phyloP scores from a whole-genome alignment of 179 eudicot genomes.

The Gypsophila paniculata region DNA sequence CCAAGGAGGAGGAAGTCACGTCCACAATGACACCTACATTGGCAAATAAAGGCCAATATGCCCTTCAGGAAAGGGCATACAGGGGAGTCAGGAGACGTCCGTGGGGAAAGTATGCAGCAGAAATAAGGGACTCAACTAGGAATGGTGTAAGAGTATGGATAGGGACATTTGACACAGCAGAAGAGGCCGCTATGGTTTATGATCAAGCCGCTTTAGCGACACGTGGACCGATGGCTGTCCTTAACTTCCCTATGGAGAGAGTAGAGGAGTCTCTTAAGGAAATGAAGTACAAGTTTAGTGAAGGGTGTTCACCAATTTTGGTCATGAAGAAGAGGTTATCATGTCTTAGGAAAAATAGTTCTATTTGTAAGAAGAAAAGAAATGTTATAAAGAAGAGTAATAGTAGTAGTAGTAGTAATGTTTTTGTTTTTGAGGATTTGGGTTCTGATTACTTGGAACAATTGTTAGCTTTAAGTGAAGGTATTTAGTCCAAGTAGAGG shows the following conservation, averaged over 20 bases:
- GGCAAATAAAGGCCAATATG: neutral
- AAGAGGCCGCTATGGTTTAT: conserved; percentile 65
- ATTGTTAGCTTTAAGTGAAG: conserved; percentile 41
- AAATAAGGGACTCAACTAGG: conserved; percentile 59
- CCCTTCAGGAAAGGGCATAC: conserved; percentile 24
- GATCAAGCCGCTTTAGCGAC: conserved; percentile 70
- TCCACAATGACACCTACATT: conserved; percentile 4
- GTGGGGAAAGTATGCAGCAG: conserved; percentile 68
- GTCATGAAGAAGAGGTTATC: conserved; percentile 53
- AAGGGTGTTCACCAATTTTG: conserved; percentile 51
- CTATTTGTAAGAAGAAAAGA: conserved; percentile 21
- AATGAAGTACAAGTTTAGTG: conserved; percentile 35
- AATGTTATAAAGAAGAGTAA: conserved; percentile 15
- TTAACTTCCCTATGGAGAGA: conserved; percentile 54
- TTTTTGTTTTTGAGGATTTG: conserved; percentile 59
- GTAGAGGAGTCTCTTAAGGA: conserved; percentile 50
- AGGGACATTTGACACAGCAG: conserved; percentile 68
- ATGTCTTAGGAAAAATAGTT: conserved; percentile 39
- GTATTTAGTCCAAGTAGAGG: neutral
- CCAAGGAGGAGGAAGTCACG: conserved; percentile 33
- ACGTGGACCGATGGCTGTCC: conserved; percentile 48
- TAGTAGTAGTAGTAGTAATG: conserved; percentile 6
- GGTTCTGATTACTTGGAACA: conserved; percentile 65
- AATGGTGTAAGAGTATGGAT: conserved; percentile 71
- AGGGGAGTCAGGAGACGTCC: conserved; percentile 57